A percentile compares a stretch with the other conserved stretches of the same genome.
phyloP scores from a whole-genome alignment of 2,329 filamentous ascomycete genomes.

The Trichophyton equinum region DNA sequence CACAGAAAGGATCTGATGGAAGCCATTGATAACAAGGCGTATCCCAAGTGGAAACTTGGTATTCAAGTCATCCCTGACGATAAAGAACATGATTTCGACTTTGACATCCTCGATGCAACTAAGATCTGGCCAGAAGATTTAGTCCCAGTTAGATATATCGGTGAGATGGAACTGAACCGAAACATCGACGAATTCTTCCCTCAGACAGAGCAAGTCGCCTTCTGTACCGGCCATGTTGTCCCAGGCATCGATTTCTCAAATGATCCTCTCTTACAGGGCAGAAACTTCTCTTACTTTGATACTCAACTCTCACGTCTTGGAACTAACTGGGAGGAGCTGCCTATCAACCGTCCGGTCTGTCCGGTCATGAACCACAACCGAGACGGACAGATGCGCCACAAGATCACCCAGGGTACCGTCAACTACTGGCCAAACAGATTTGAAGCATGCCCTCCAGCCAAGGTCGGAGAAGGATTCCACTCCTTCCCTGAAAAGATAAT shows the following conservation, averaged over 20 bases:
- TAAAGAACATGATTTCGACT: constrained; percentile 65
- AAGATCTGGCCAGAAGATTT: constrained; percentile 76
- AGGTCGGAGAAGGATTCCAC: constrained; percentile 49
- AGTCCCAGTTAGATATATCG: constrained; percentile 63
- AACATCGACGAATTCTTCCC: constrained; percentile 74
- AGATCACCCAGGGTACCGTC: constrained; percentile 57
- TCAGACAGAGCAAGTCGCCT: constrained; percentile 70
- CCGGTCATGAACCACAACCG: constrained; percentile 66
- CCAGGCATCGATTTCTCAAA: constrained; percentile 67
- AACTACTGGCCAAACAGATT: constrained; percentile 74
- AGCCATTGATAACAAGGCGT: constrained; percentile 59
- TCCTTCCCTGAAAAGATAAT: constrained; percentile 54
- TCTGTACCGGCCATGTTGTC: constrained; percentile 68
- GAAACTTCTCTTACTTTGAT: constrained; percentile 50
- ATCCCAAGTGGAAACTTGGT: constrained; percentile 68
- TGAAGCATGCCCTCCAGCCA: constrained; percentile 50
- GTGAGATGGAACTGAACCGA: constrained; percentile 64
- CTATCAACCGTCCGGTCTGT: constrained; percentile 63
- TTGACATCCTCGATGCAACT: constrained; percentile 73
- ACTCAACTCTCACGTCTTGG: constrained; percentile 55
- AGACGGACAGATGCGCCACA: constrained; percentile 60
- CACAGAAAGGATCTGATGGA: constrained; percentile 65
- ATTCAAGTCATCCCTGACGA: constrained; percentile 65
- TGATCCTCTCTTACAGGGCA: constrained; percentile 60
- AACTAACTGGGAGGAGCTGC: constrained; percentile 63